A percentile compares a stretch with the other conserved stretches of the same genome.
phyloP scores from a whole-genome alignment of 345 rosid species.

The Salix suchowensis region DNA sequence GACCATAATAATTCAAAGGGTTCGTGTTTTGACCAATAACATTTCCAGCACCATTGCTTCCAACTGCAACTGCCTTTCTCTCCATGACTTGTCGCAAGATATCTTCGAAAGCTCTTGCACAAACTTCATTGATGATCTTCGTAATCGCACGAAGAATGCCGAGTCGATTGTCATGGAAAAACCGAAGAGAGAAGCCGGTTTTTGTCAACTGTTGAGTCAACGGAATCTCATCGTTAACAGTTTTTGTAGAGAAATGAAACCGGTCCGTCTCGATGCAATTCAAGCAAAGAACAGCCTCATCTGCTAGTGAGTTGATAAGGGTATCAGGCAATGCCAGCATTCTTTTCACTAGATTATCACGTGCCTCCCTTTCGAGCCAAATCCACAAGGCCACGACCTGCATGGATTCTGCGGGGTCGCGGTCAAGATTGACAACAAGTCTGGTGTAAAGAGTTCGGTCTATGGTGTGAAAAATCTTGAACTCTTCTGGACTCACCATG shows the following conservation, averaged over 20 bases:
- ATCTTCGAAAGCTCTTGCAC: conserved; percentile 50
- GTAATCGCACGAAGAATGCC: conserved; percentile 17
- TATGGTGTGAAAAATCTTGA: conserved; percentile 46
- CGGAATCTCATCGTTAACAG: conserved; percentile 14
- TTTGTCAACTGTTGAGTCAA: conserved; percentile 24
- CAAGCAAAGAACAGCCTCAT: conserved; percentile 51
- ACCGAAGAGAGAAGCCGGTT: conserved; percentile 22
- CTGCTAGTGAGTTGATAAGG: conserved; percentile 32
- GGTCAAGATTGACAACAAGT: conserved; percentile 38
- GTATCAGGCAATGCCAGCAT: conserved; percentile 29
- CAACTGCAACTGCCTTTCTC: not conserved
- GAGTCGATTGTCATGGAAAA: conserved; percentile 34
- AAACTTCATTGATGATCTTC: conserved; percentile 33
- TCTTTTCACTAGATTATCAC: conserved; percentile 21
- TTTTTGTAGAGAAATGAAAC: not conserved
- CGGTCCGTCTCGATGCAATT: conserved; percentile 28
- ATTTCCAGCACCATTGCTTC: not conserved
- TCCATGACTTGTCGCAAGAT: conserved; percentile 9
- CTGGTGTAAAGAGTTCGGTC: conserved; percentile 48
- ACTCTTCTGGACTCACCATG: conserved; percentile 32
- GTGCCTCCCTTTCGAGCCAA: conserved; percentile 45
- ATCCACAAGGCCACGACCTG: conserved; percentile 55
- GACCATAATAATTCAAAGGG: not conserved
- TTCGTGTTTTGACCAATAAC: not conserved
- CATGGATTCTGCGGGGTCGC: conserved; percentile 43